Base-by-base conservation (phyloP, 2,329 filamentous ascomycete genomes). In the Penicillium thymicola region DNA sequence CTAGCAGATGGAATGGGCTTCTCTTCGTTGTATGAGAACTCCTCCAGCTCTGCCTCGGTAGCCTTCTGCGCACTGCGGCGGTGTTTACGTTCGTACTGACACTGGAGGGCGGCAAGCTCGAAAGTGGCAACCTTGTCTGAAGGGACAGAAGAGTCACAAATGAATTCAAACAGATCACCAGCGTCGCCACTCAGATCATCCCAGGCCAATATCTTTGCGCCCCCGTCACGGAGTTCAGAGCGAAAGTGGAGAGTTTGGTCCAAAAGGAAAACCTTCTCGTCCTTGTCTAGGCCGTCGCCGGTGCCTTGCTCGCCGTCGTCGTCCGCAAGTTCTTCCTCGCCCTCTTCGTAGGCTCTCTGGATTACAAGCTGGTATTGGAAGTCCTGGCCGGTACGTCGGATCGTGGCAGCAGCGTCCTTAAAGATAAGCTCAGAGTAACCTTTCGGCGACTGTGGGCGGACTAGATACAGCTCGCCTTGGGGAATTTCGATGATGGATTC, bases 381-480 rank as follows among this genome's bases (percentile, higher is more conserved):
- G 52, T 97, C 92, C 73, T 96, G 92, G 21, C 90, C 92, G 16
- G 94, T 97, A 62, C 90, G 87, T 63, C 95, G 89, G 70, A 99
- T 95, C 61, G 89, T 91, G 51, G 93, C 91, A 45, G 91, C 89
- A 38, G 92, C 89, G 85, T 99, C 94, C 76, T 94, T 96, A 82
- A 97, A 99, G 76, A 99, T 96, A 72, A 97, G 91, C 76, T 99
- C 94, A 1, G 93, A 97, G 74, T 97, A 97, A 64, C 94, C 94
- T 75, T 99, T 99, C 55, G 93, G 92, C 8, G 93, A 97, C 48
- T 91, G 85, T 11, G 94, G 94, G 67, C 94, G 90, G 67, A 99
- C 94, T 65, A 99, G 88, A 76, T 97, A 99, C 43, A 99, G 90
- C 76, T 97, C 92, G 71, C 94, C 94, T 75, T 97, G 92, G 16